Evolutionary conservation across 2,329 filamentous ascomycete species (phyloP).

Genomic region (Penicillium sp.): DNA sequence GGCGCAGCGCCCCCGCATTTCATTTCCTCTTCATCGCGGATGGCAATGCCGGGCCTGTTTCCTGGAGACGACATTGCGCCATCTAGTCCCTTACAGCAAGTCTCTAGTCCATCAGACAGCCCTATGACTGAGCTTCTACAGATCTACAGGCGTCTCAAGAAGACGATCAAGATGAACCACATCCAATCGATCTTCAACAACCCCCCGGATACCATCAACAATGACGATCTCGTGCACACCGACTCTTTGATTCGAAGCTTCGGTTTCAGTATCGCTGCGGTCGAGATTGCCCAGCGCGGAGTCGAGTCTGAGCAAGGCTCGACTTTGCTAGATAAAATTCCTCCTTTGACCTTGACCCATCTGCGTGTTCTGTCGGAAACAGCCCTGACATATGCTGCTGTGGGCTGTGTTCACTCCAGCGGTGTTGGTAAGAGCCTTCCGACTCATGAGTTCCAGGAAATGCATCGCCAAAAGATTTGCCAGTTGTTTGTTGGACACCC

Average conservation of each 20-base stretch:
- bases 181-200: slow-evolving; percentile 49
- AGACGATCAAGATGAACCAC: slow-evolving; percentile 53
- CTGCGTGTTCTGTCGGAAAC: slow-evolving; percentile 87
- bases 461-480: slow-evolving; percentile 67
- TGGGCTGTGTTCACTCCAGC: slow-evolving; percentile 65
- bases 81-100: slow-evolving; percentile 33
- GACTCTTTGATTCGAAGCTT: slow-evolving; percentile 52
- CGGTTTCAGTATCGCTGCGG: slow-evolving; percentile 80
- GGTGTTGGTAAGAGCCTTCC: slow-evolving; percentile 57
- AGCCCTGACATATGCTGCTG: slow-evolving; percentile 75
- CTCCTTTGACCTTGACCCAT: slow-evolving; percentile 80
- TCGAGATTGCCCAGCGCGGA: slow-evolving; percentile 90
- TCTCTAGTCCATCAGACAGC: slow-evolving; percentile 29
- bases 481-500: slow-evolving; percentile 68
- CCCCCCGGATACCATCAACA: slow-evolving; percentile 37
- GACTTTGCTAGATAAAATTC: slow-evolving; percentile 78
- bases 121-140: slow-evolving; percentile 49
- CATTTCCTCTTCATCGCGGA: slow-evolving; percentile 26
- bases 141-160: slow-evolving; percentile 57
- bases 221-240: slow-evolving; percentile 50
- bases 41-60: slow-evolving; percentile 41
- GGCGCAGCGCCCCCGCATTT: slow-evolving; percentile 20
- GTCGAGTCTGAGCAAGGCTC: slow-evolving; percentile 69
- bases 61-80: slow-evolving; percentile 34
- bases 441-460: slow-evolving; percentile 66